These are phyloP conservation scores for Rutstroemia sp. DNA, from an alignment of 2,329 filamentous ascomycete genomes.

Conservation along the genomic window DNA sequence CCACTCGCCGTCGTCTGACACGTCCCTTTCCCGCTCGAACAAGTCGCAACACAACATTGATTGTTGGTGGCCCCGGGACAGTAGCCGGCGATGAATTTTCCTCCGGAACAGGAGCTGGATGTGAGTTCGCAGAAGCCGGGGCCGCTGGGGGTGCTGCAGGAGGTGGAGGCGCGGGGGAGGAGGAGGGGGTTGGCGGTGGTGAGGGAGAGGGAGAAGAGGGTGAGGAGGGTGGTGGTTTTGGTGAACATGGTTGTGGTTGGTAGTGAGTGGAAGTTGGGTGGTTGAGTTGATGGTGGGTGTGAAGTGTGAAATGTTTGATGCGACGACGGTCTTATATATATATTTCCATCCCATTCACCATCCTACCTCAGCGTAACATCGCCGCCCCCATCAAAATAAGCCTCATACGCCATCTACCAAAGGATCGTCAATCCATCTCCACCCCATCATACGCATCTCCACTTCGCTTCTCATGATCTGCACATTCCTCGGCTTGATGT, in stretches of 20 bases:
- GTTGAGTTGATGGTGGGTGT: background rate
- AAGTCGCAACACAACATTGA: conserved; percentile 18
- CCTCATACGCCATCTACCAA: background rate
- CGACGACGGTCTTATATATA: background rate
- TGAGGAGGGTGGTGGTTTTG: background rate
- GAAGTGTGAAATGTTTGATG: background rate
- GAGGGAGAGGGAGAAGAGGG: background rate
- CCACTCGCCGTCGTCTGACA: conserved; percentile 12
- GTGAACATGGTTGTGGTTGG: background rate
- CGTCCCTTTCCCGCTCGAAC: conserved; percentile 10
- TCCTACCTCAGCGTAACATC: too few relatives aligned
- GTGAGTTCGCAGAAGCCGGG: conserved; percentile 14
- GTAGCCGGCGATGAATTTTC: conserved; percentile 8
- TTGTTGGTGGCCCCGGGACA: conserved; percentile 15
- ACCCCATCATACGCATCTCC: too few relatives aligned
- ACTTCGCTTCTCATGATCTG: background rate
- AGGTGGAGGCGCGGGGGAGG: conserved; percentile 7
- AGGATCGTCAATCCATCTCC: background rate
- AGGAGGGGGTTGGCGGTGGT: background rate
- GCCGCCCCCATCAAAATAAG: background rate
- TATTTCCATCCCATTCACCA: too few relatives aligned
- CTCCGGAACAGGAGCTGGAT: conserved; percentile 11
- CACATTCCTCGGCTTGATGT: conserved; percentile 2
- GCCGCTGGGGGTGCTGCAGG: conserved; percentile 12
- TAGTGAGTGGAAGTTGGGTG: background rate